phyloP scores from a whole-genome alignment of 768 basidiomycete genomes.

The Udeniomyces megalosporus region DNA sequence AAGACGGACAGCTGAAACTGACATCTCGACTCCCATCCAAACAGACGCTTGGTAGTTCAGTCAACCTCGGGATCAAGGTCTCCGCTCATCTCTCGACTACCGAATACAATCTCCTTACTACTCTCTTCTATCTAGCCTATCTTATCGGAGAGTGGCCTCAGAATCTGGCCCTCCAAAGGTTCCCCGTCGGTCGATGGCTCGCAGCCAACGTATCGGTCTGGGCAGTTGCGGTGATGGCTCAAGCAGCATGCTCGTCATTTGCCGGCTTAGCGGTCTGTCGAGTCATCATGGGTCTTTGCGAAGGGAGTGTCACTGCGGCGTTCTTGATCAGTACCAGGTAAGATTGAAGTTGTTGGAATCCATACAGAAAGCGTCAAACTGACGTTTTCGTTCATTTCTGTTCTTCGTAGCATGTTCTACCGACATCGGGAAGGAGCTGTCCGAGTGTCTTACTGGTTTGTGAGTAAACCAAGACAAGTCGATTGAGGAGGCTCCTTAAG shows the following conservation, averaged over 20 bases:
- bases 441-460: slow-evolving; percentile 22
- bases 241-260: slow-evolving; percentile 23
- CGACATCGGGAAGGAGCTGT: slow-evolving; percentile 21
- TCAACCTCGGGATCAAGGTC: slow-evolving; percentile 22
- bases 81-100: slow-evolving; percentile 8
- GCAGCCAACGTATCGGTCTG: slow-evolving; percentile 19
- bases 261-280: slow-evolving; percentile 18
- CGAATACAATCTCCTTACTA: slow-evolving; percentile 11
- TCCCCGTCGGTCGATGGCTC: slow-evolving; percentile 22
- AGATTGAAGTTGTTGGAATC: not conserved
- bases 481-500: too few species aligned
- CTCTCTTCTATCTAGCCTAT: slow-evolving; percentile 18
- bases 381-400: not conserved
- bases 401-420: slow-evolving; percentile 16
- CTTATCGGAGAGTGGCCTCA: slow-evolving; percentile 21
- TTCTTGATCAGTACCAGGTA: slow-evolving; percentile 18
- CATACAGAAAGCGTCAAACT: not conserved
- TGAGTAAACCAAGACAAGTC: too few species aligned
- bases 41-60: slow-evolving; percentile 19
- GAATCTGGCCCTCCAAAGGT: slow-evolving; percentile 20
- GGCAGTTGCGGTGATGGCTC: slow-evolving; percentile 19
- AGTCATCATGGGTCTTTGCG: slow-evolving; percentile 18
- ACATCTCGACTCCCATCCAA: too few species aligned
- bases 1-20: too few species aligned
- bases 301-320: slow-evolving; percentile 21